Percentiles rank a stretch among this genome's conserved stretches.
Evolutionary conservation across 768 basidiomycete genomes (phyloP).

Genomic region (Tulasnella sp.): DNA sequence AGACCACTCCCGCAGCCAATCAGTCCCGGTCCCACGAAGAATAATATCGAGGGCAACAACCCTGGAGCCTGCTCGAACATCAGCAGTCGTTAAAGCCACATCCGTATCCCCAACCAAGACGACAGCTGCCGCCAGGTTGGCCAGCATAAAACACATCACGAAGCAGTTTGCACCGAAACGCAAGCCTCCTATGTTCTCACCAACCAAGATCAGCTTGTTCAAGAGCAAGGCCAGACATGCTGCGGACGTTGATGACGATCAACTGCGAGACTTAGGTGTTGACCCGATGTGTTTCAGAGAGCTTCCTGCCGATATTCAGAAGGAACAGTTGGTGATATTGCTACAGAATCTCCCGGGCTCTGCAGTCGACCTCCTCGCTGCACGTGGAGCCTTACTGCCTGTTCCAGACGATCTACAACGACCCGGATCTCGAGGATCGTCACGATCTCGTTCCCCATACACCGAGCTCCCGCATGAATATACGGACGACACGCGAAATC

Average conservation of each 20-base stretch:
- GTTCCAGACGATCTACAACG: conserved; percentile 7
- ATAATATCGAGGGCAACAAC: conserved; percentile 1
- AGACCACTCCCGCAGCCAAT: neutral
- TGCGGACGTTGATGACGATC: conserved; percentile 41
- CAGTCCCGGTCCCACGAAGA: neutral
- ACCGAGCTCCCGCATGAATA: conserved; percentile 15
- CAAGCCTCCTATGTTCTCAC: conserved; percentile 30
- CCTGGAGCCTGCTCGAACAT: conserved; percentile 4
- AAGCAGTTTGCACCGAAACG: conserved; percentile 51
- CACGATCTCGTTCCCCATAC: conserved; percentile 21
- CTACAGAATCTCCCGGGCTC: conserved; percentile 2
- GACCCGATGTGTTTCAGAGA: conserved; percentile 60
- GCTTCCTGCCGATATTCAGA: conserved; percentile 57
- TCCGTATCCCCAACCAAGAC: conserved; percentile 8
- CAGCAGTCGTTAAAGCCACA: conserved; percentile 8
- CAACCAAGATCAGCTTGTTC: conserved; percentile 32
- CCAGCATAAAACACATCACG: conserved; percentile 35
- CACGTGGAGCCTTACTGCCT: conserved; percentile 19
- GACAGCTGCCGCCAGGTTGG: conserved; percentile 32
- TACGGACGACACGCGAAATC: conserved; percentile 32
- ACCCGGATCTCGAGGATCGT: conserved; percentile 13
- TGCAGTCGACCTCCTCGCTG: neutral
- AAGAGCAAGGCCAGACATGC: conserved; percentile 26
- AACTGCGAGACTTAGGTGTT: conserved; percentile 55
- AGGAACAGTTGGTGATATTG: conserved; percentile 50